Base-by-base conservation (phyloP, 2,329 filamentous ascomycete genomes). In the Hymenoscyphus occultus region DNA sequence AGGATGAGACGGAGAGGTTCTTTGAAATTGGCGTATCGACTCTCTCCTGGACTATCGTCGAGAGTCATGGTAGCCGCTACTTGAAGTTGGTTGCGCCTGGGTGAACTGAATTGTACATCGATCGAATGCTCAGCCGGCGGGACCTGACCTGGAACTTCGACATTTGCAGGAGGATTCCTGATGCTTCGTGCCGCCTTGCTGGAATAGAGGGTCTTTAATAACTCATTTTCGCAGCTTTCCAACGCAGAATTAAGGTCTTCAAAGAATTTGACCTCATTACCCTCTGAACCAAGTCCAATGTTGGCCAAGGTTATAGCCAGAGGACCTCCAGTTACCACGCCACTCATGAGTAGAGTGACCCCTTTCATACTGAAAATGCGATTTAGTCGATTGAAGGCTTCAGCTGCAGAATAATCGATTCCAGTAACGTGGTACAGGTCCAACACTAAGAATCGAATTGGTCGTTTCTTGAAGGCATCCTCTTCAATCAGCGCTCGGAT, bases 361-460 rank as follows among this genome's bases (percentile, higher is more conserved):
- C 88, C 87, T 74, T 92, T 91, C 68, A 88, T 87, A 67, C 87
- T 82, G 2, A 98, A 81, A 22, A 98, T 84, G 28, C 95, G 87
- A 74, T 93, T 95, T 77, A 99, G 93, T 14, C 93, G 90, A 66
- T 91, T 93, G 76, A 99, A 98, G 0, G 92, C 95, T 76, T 99
- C 95, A 0, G 93, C 94, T 0, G 95, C 94, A 0, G 94, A 98
- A 76, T 97, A 99, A 77, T 99, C 95, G 28, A 98, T 86, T 7
- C 94, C 95, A 14, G 90, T 93, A 54, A 99, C 95, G 68, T 95
- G 90, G 69, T 87, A 88, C 71, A 99, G 84, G 75, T 99, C 95
- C 48, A 99, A 82, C 19, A 99, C 86, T 54, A 99, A 82, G 75
- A 93, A 99, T 70, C 92, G 90, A 74, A 98, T 95, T 0, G 94